A percentile compares a stretch with the other conserved stretches of the same genome.
Evolutionary conservation across 805 yeast species (phyloP).

Genomic region (Vanderwaltozyma tropicalis): DNA sequence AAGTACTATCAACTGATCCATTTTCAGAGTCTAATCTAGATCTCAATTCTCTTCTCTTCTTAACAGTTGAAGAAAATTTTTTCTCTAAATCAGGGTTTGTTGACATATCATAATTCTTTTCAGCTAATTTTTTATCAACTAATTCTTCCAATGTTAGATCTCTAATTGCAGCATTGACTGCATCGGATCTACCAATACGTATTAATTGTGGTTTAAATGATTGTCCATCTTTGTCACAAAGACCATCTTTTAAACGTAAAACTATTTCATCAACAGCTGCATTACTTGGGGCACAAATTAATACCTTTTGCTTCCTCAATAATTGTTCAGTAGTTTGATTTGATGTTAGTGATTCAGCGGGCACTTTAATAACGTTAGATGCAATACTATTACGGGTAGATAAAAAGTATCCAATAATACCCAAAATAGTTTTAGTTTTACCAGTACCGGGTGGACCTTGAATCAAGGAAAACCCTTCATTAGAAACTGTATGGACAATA

Average conservation of each 20-base stretch:
- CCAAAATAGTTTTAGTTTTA: conserved; percentile 92
- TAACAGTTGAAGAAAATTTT: conserved; percentile 42
- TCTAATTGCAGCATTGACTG: conserved; percentile 68
- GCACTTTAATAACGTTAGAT: conserved; percentile 25
- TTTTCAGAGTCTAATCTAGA: conserved; percentile 31
- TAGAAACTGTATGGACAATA: conserved; percentile 56
- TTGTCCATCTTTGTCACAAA: conserved; percentile 45
- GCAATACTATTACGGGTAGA: conserved; percentile 29
- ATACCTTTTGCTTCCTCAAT: conserved; percentile 42
- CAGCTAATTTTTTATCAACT: conserved; percentile 52
- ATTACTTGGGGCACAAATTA: conserved; percentile 96
- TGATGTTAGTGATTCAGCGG: conserved; percentile 17
- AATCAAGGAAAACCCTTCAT: conserved; percentile 75
- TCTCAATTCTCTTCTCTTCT: conserved; percentile 48
- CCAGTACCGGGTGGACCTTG: conserved; percentile 99
- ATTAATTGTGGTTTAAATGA: conserved; percentile 56
- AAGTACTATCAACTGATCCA: conserved; percentile 38
- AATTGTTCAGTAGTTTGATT: conserved; percentile 14
- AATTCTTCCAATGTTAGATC: conserved; percentile 79
- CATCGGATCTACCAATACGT: conserved; percentile 84
- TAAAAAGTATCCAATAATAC: conserved; percentile 72
- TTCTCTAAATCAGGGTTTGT: conserved; percentile 35
- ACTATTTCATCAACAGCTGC: conserved; percentile 98
- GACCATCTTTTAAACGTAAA: conserved; percentile 67
- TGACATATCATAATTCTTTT: conserved; percentile 28